phyloP scores from a whole-genome alignment of 2,329 filamentous ascomycete genomes.

The Phaeophleospora eucalypticola region DNA sequence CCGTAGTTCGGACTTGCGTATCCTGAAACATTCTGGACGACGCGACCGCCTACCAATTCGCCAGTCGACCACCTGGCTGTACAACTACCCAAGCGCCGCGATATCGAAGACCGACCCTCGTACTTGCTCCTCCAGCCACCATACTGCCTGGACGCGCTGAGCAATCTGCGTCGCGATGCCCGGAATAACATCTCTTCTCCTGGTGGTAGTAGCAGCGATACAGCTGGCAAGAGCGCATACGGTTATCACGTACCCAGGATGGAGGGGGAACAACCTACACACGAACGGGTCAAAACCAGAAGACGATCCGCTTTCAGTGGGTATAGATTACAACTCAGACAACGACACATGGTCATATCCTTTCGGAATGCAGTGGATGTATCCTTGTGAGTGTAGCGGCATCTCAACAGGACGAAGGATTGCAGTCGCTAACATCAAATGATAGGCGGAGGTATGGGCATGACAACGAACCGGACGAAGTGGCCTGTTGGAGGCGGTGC shows the following conservation, averaged over 20 bases:
- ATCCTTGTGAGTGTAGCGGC: slow-evolving; percentile 68
- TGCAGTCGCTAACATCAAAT: not conserved
- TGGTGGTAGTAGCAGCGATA: slow-evolving; percentile 4
- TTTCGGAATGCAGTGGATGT: slow-evolving; percentile 92
- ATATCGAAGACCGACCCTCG: not conserved
- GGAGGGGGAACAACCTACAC: slow-evolving; percentile 80
- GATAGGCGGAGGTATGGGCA: slow-evolving; percentile 75
- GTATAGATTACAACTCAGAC: slow-evolving; percentile 35
- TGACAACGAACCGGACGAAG: slow-evolving; percentile 77
- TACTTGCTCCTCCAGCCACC: not conserved
- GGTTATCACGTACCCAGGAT: slow-evolving; percentile 82
- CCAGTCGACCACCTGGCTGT: not conserved
- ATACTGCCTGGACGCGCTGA: not conserved
- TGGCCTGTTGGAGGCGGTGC: slow-evolving; percentile 88
- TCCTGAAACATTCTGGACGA: not conserved
- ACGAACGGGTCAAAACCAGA: slow-evolving; percentile 58
- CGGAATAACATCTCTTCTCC: slow-evolving; percentile 1
- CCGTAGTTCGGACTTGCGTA: not conserved
- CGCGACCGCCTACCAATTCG: not conserved
- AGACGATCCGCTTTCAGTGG: slow-evolving; percentile 41
- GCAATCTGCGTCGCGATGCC: slow-evolving; percentile 4
- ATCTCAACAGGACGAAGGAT: not conserved
- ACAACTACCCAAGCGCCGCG: not conserved
- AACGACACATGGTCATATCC: slow-evolving; percentile 42
- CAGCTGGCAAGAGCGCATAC: slow-evolving; percentile 55